A percentile compares a stretch with the other conserved stretches of the same genome.
These are phyloP conservation scores for Eucalyptus cloeziana DNA, from an alignment of 345 rosid genomes.

Conservation along the genomic window DNA sequence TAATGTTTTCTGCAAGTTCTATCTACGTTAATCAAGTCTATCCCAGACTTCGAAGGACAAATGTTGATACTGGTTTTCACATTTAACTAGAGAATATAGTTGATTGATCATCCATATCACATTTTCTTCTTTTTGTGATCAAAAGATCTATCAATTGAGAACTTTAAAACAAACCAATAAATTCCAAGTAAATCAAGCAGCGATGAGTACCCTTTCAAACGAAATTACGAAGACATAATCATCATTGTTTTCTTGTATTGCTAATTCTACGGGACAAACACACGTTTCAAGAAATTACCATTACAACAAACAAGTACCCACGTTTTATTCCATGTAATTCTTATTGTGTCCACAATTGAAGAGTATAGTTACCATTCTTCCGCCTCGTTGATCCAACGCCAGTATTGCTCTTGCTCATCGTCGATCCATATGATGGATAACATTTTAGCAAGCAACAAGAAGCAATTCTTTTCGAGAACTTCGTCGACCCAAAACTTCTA, in stretches of 20 bases:
- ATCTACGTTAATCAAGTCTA: neutral
- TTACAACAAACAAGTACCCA: neutral
- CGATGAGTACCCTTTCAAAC: neutral
- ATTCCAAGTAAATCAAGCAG: neutral
- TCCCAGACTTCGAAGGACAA: fast-evolving
- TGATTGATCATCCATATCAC: too few species aligned
- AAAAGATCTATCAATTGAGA: fast-evolving
- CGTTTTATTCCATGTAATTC: neutral
- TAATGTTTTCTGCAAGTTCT: neutral
- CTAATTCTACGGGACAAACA: neutral
- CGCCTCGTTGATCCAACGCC: neutral
- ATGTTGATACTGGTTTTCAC: fast-evolving
- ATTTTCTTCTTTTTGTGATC: fast-evolving
- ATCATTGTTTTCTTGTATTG: neutral
- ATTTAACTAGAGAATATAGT: neutral
- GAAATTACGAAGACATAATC: neutral
- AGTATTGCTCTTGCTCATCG: fast-evolving
- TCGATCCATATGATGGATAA: neutral
- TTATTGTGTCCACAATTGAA: neutral
- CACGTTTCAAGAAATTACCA: neutral
- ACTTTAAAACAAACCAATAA: neutral
- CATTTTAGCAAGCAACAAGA: neutral
- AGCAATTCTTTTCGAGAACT: neutral
- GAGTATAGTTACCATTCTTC: neutral
- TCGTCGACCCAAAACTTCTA: neutral